phyloP scores from a whole-genome alignment of 2,329 filamentous ascomycete species.

The Shiraia sp. region DNA sequence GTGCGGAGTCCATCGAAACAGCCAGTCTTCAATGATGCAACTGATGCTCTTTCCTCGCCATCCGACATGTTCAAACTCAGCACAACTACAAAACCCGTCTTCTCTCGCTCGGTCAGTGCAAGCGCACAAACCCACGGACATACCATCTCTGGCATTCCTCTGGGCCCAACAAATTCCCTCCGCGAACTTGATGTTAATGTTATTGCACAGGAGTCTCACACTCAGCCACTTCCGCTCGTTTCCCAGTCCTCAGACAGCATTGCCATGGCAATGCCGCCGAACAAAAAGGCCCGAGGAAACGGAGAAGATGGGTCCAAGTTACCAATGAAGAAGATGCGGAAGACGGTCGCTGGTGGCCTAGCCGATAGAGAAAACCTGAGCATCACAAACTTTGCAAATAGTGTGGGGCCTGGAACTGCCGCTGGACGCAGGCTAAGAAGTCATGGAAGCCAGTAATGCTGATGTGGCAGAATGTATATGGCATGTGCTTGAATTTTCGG shows the following conservation, averaged over 20 bases:
- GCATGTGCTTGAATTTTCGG: constrained; percentile 1
- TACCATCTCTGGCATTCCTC: constrained; percentile 24
- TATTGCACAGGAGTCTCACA: constrained; percentile 39
- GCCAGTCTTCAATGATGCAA: constrained; percentile 57
- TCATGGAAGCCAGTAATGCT: constrained; percentile 26
- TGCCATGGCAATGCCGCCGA: constrained; percentile 37
- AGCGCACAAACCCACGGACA: constrained; percentile 17
- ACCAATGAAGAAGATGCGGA: constrained; percentile 50
- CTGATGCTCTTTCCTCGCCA: constrained; percentile 41
- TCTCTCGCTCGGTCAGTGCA: constrained; percentile 33
- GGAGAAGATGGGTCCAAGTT: constrained; percentile 44
- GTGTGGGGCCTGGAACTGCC: constrained; percentile 42
- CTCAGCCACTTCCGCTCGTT: constrained; percentile 36
- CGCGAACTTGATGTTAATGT: constrained; percentile 56
- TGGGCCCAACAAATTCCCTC: constrained; percentile 35
- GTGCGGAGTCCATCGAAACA: constrained; percentile 53
- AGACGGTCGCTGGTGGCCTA: constrained; percentile 47
- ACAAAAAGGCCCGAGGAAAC: constrained; percentile 50
- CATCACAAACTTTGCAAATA: constrained; percentile 46
- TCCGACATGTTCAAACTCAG: constrained; percentile 32
- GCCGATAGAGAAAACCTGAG: constrained; percentile 48
- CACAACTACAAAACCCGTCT: constrained; percentile 22
- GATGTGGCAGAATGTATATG: neutral
- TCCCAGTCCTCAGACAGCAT: constrained; percentile 35
- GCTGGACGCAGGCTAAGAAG: constrained; percentile 46